Percentiles rank a stretch among this genome's conserved stretches.
These are phyloP conservation scores for Hippophae gyantsensis DNA, from an alignment of 306 rosid species.

Conservation along the genomic window DNA sequence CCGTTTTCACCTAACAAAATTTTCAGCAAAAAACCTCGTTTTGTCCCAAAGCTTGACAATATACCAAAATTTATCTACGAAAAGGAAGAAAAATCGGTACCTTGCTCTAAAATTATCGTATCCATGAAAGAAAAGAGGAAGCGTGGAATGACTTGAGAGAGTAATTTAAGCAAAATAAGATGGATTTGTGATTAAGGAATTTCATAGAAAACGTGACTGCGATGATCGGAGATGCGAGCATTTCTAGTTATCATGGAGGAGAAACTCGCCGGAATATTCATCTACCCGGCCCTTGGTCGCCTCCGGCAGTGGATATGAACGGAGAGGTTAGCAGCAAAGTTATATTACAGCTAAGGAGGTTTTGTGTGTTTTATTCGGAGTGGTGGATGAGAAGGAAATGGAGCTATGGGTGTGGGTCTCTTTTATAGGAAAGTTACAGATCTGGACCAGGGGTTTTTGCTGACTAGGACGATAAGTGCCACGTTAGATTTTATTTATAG, in stretches of 20 bases:
- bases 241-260: constrained; percentile 20
- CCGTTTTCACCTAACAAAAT: too few relatives aligned
- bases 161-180: constrained; percentile 7
- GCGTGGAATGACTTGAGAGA: constrained; percentile 21
- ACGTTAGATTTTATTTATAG: too few relatives aligned
- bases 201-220: constrained; percentile 74
- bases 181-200: constrained; percentile 18
- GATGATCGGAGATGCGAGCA: constrained; percentile 63
- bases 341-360: background rate
- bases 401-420: too few relatives aligned
- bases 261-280: constrained; percentile 46
- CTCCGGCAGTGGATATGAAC: constrained; percentile 23
- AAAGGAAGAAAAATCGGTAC: constrained; percentile 10
- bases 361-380: background rate
- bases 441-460: too few relatives aligned
- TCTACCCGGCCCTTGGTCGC: constrained; percentile 39
- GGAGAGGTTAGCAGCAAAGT: background rate
- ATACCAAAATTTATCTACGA: constrained; percentile 12
- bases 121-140: constrained; percentile 1
- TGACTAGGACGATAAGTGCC: too few relatives aligned
- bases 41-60: too few relatives aligned
- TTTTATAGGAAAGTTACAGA: too few relatives aligned
- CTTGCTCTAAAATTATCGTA: constrained; percentile 27
- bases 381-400: background rate
- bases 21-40: too few relatives aligned